Base-by-base conservation (phyloP, 2,329 filamentous ascomycete species). In the Cladosporium sp. region DNA sequence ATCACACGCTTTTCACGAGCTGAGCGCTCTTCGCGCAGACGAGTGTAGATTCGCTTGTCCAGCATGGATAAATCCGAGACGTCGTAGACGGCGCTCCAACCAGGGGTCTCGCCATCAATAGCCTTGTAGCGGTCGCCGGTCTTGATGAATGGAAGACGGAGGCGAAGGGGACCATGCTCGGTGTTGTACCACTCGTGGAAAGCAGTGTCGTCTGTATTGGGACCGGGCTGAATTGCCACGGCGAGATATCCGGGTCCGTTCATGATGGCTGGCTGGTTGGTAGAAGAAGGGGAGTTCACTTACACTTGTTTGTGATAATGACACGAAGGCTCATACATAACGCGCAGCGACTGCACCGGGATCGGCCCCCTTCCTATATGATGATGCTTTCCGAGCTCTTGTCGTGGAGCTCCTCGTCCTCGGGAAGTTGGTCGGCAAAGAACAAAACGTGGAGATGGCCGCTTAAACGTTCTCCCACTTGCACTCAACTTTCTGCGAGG, bases 161-260 rank as follows among this genome's bases (percentile, higher is more conserved):
- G 78, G 41, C 89, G 85, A 13, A 83, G 80, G 15, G 89, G 89
- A 48, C 89, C 89, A 71, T 95, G 89, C 72, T 95, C 89, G 68
- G 90, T 93, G 73, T 94, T 91, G 74, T 95, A 95, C 87, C 88
- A 92, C 66, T 94, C 88, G 69, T 94, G 86, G 70, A 95, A 94
- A 62, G 87, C 82, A 55, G 80, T 75, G 41, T 78, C 69, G 49
- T 83, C 74, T 59, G 89, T 76, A 57, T 77, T 78, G 51, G 79
- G 74, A 66, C 79, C 77, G 60, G 88, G 88, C 69, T 91, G 83
- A 85, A 94, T 94, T 13, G 87, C 90, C 59, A 95, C 89, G 67
- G 85, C 89, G 63, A 95, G 82, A 61, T 90, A 82, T 53, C 88
- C 88, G 8, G 79, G 79, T 7, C 61, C 61, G 48, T 61, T 53